Evolutionary conservation across 805 yeast species (phyloP).

Genomic region (Barnettozyma wickerhamii): DNA sequence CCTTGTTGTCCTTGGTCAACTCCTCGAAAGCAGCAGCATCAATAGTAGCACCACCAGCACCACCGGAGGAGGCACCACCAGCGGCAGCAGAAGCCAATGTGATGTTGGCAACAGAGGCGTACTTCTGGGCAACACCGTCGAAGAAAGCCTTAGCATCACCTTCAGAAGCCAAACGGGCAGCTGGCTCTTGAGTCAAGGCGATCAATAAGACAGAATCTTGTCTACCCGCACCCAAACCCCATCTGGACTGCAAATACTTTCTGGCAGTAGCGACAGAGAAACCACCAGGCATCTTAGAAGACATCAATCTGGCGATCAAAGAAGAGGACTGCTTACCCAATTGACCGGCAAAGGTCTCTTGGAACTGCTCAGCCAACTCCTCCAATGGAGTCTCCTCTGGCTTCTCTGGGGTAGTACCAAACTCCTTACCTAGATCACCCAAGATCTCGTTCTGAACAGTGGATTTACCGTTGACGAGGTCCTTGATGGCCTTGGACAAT

Average conservation of each 20-base stretch:
- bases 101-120: conserved; percentile 80
- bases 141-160: conserved; percentile 87
- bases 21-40: conserved; percentile 94
- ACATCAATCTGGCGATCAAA: conserved; percentile 82
- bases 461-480: conserved; percentile 96
- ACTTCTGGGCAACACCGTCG: conserved; percentile 77
- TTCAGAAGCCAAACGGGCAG: conserved; percentile 80
- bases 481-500: conserved; percentile 90
- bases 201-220: conserved; percentile 85
- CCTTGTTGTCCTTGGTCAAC: conserved; percentile 43
- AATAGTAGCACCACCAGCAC: conserved; percentile 79
- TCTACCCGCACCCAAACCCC: conserved; percentile 92
- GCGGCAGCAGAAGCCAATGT: conserved; percentile 64
- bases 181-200: conserved; percentile 88
- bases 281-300: conserved; percentile 99
- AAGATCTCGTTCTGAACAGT: conserved; percentile 97
- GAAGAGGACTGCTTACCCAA: conserved; percentile 93
- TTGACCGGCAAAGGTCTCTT: conserved; percentile 81
- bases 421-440: conserved; percentile 98
- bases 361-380: conserved; percentile 94
- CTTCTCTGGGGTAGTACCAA: conserved; percentile 96
- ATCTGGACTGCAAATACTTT: conserved; percentile 85
- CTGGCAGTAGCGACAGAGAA: conserved; percentile 89
- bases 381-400: conserved; percentile 97
- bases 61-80: conserved; percentile 44